Conservation (phyloP, 2,329 filamentous ascomycete genomes). For the Penicillium sp. region DNA sequence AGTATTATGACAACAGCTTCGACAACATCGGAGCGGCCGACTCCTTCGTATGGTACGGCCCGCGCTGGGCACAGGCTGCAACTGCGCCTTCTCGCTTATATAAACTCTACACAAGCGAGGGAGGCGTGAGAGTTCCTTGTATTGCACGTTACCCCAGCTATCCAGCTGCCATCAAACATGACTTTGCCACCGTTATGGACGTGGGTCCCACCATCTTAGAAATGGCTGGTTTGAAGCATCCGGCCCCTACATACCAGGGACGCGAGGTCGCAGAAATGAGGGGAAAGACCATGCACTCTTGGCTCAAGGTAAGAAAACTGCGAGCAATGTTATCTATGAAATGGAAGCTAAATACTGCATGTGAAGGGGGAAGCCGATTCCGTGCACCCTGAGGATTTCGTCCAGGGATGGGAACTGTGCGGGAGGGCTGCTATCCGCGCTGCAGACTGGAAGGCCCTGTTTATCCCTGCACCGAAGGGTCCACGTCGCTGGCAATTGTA, state of each 20-base stretch:
- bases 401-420: slow-evolving; percentile 18
- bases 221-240: slow-evolving; percentile 12
- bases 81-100: slow-evolving; percentile 28
- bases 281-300: not conserved
- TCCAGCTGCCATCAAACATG: too few species aligned
- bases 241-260: slow-evolving; percentile 7
- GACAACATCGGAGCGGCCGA: slow-evolving; percentile 37
- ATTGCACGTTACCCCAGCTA: not conserved
- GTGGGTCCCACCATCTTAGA: slow-evolving; percentile 17
- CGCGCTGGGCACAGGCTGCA: slow-evolving; percentile 11
- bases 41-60: slow-evolving; percentile 34
- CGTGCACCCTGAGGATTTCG: too few species aligned
- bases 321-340: too few species aligned
- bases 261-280: slow-evolving; percentile 13
- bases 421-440: slow-evolving; percentile 16
- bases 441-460: slow-evolving; percentile 18
- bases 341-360: too few species aligned
- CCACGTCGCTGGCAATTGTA: slow-evolving; percentile 13
- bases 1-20: slow-evolving; percentile 30
- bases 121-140: slow-evolving; percentile 28
- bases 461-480: slow-evolving; percentile 6
- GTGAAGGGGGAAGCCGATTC: too few species aligned
- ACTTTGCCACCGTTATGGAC: slow-evolving; percentile 22
- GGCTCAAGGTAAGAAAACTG: too few species aligned
- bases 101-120: slow-evolving; percentile 27